phyloP scores from a whole-genome alignment of 805 yeast genomes.

The Starmerella stigmatis region DNA sequence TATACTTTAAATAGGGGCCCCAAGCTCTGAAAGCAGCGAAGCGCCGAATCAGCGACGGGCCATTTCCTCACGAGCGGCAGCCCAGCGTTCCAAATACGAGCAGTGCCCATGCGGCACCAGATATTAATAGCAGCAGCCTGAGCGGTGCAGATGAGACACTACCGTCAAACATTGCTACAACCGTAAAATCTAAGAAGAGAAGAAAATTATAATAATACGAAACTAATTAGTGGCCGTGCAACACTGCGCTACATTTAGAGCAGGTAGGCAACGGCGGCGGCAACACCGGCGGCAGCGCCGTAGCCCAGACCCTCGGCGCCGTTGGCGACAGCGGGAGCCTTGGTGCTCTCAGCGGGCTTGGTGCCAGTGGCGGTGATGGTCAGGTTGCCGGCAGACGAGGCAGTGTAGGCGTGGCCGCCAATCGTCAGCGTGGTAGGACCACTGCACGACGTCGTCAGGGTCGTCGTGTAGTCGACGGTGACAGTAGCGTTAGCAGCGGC shows the following conservation, averaged over 20 bases:
- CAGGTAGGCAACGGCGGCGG: constrained; percentile 14
- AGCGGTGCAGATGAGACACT: too few species aligned
- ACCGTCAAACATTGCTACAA: too few species aligned
- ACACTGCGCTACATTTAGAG: too few species aligned
- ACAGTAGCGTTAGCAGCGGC: constrained; percentile 3
- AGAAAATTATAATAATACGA: neutral
- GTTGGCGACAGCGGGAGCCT: constrained; percentile 7
- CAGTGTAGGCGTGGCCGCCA: constrained; percentile 9
- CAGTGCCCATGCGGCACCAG: too few species aligned
- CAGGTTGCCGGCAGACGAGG: constrained; percentile 5
- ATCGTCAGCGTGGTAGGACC: constrained; percentile 6
- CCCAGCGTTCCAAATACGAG: too few species aligned
- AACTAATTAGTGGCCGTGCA: too few species aligned
- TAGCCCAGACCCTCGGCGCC: neutral
- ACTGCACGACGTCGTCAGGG: constrained; percentile 13
- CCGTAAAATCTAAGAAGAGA: neutral
- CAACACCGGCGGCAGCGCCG: constrained; percentile 10
- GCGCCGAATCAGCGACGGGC: too few species aligned
- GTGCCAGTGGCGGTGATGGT: constrained; percentile 6
- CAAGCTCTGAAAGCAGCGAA: too few species aligned
- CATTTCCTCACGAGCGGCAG: too few species aligned
- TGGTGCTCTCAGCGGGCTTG: neutral
- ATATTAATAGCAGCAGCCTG: too few species aligned
- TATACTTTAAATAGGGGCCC: too few species aligned
- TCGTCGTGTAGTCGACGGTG: constrained; percentile 10